Evolutionary conservation across 2,329 filamentous ascomycete species (phyloP).

Genomic region (Botrytis deweyae): DNA sequence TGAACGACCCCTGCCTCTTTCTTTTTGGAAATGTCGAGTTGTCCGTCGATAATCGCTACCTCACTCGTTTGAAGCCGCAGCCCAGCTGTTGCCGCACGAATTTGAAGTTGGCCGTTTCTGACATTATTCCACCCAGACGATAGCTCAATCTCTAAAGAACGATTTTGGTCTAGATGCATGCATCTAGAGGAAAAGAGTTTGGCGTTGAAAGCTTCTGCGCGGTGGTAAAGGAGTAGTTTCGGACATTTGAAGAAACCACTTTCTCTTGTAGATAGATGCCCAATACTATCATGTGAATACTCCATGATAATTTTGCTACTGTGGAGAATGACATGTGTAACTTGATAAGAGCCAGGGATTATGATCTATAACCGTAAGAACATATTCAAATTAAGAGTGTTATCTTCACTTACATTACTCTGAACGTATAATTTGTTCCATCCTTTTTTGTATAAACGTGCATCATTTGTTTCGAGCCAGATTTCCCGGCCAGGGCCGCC

Average conservation of each 20-base stretch:
- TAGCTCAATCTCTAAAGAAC: slow-evolving; percentile 72
- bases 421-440: slow-evolving; percentile 46
- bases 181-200: slow-evolving; percentile 64
- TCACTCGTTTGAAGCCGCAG: slow-evolving; percentile 63
- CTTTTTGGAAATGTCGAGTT: slow-evolving; percentile 48
- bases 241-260: slow-evolving; percentile 56
- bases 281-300: slow-evolving; percentile 57
- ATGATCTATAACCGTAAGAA: slow-evolving; percentile 51
- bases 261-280: slow-evolving; percentile 23
- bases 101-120: slow-evolving; percentile 56
- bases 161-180: slow-evolving; percentile 77
- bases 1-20: slow-evolving; percentile 55
- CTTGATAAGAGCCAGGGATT: slow-evolving; percentile 70
- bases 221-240: slow-evolving; percentile 72
- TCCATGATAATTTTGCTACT: slow-evolving; percentile 63
- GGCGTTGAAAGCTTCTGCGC: slow-evolving; percentile 65
- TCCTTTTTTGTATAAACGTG: slow-evolving; percentile 49
- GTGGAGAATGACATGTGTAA: slow-evolving; percentile 68
- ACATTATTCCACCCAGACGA: slow-evolving; percentile 73
- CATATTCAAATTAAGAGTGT: neutral
- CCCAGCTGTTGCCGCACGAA: slow-evolving; percentile 65
- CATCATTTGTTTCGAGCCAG: slow-evolving; percentile 52
- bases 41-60: slow-evolving; percentile 49
- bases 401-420: slow-evolving; percentile 44
- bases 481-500: slow-evolving; percentile 64